Conservation (phyloP, 345 rosid species). For the Excoecaria agallocha region DNA sequence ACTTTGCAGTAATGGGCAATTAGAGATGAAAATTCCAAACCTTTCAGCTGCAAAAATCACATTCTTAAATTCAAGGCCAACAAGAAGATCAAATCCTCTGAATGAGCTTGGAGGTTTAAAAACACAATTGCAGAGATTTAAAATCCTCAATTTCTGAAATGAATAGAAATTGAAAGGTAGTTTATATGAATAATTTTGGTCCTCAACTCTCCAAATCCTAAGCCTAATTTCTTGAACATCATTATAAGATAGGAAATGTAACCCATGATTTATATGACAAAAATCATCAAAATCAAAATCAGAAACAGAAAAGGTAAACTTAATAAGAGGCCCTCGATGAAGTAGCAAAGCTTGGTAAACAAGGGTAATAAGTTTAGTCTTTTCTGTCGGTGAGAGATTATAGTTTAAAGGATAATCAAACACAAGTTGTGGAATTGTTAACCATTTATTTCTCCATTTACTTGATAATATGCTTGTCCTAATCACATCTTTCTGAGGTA, state of each 20-base stretch:
- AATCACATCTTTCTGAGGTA: neutral
- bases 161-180: slow-evolving; percentile 10
- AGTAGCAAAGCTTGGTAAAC: slow-evolving; percentile 11
- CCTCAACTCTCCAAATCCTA: neutral
- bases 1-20: slow-evolving; percentile 5
- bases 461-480: slow-evolving; percentile 14
- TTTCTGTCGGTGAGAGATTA: neutral
- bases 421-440: slow-evolving; percentile 1
- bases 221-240: neutral
- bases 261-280: neutral
- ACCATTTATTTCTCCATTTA: slow-evolving; percentile 18
- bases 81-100: slow-evolving; percentile 6
- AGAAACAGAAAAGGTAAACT: slow-evolving; percentile 4
- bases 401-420: neutral
- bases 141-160: neutral
- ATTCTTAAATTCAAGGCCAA: neutral
- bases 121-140: slow-evolving; percentile 1
- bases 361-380: neutral
- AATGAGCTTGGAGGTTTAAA: slow-evolving; percentile 7
- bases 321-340: neutral
- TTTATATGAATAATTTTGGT: neutral
- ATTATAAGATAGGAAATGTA: slow-evolving; percentile 7
- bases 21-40: slow-evolving; percentile 14
- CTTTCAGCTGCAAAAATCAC: neutral
- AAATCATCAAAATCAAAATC: neutral